Evolutionary conservation across 2,329 filamentous ascomycete genomes (phyloP), one percentile per base, ranked within the genome.

Genomic region (Penicillium carneum): DNA sequence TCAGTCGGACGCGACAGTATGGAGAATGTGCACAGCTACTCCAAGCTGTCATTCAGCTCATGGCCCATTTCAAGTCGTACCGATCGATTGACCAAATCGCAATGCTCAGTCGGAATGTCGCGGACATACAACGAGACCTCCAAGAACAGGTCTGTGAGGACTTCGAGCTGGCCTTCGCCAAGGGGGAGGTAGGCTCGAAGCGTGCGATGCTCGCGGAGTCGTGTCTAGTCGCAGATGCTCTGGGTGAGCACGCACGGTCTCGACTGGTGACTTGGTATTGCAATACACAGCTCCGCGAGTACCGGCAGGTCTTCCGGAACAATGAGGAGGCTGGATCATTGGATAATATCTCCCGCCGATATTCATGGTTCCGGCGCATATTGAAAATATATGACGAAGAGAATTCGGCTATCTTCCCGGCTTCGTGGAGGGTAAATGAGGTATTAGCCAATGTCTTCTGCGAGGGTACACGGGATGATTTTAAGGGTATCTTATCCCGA

Each of bases 121-220:
- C 93, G 6, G 95, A 98, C 71, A 84, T 99, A 65, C 95, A 99
- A 80, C 84, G 93, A 62, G 93, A 97, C 76, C 81, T 99, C 61
- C 81, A 97, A 59, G 95, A 99, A 80, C 95, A 99, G 79, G 90
- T 99, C n/a, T 99, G 95, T 76, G 95, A 98, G 79, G 95, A 99
- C 78, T 99, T 99, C 74, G 95, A 99, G 82, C 86, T 97, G 61
- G 90, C 91, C 0, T 99, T 98, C 78, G 90, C 93, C 20, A 96
- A 94, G 77, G 89, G 88, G 23, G 94, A 98, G 77, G 88, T 97
- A 14, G 82, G 83, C 3, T 82, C 87, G 59, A 88, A 88, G 67
- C 88, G 87, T 67, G 85, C 83, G 14, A 88, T 89, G 75, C 84
- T 99, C 58, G 84, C 90, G 38, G 95, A 99, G 78, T 93, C 92